A percentile compares a stretch with the other conserved stretches of the same genome.
phyloP scores from a whole-genome alignment of 2,329 filamentous ascomycete species.

The Paraphaeosphaeria sporulosa region DNA sequence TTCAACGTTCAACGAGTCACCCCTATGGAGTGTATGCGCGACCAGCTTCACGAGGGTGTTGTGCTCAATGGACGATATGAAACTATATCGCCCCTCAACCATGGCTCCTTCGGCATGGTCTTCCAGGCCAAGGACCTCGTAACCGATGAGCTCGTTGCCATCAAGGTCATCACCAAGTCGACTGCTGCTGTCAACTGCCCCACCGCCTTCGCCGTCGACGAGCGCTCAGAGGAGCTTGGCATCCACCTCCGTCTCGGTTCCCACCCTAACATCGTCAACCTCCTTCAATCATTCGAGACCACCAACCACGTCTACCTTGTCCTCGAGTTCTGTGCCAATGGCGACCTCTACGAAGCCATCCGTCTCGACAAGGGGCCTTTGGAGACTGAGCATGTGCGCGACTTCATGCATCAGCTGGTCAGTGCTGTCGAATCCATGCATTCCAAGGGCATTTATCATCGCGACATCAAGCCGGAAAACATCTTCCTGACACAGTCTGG shows the following conservation, averaged over 20 bases:
- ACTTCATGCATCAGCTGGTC: constrained; percentile 95
- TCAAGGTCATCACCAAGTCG: constrained; percentile 95
- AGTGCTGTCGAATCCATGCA: constrained; percentile 92
- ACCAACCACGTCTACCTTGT: constrained; percentile 89
- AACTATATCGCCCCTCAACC: constrained; percentile 93
- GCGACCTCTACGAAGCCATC: constrained; percentile 97
- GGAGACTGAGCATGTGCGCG: constrained; percentile 94
- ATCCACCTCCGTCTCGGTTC: constrained; percentile 80
- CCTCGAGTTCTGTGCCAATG: constrained; percentile 92
- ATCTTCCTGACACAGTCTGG: constrained; percentile 91
- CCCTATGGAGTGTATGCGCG: constrained; percentile 84
- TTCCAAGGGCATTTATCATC: constrained; percentile 88
- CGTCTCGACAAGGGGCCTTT: constrained; percentile 85
- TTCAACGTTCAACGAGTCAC: constrained; percentile 21
- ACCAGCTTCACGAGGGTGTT: constrained; percentile 79
- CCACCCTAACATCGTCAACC: constrained; percentile 93
- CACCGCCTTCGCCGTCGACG: constrained; percentile 76
- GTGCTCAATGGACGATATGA: constrained; percentile 88
- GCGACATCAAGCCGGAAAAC: constrained; percentile 99
- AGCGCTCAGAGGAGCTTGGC: constrained; percentile 80
- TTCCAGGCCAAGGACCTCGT: constrained; percentile 85
- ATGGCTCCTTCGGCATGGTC: constrained; percentile 99
- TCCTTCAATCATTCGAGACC: constrained; percentile 91
- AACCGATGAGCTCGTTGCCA: constrained; percentile 82
- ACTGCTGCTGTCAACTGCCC: constrained; percentile 66